Percentiles rank a stretch among this genome's conserved stretches.
Conservation (phyloP, 148 eudicot species). For the Spergularia marina region DNA sequence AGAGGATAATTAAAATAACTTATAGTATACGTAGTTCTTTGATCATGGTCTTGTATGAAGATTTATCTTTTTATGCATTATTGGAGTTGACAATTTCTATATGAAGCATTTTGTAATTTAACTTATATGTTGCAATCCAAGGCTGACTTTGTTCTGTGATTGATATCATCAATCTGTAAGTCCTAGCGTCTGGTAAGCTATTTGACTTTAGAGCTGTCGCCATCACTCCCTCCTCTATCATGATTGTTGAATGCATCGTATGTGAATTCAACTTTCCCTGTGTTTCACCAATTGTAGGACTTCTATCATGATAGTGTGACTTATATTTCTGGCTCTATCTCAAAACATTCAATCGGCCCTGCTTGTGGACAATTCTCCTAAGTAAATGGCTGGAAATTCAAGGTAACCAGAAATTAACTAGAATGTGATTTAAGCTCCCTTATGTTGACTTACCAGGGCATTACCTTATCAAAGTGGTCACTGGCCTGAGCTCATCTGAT, state of each 20-base stretch:
- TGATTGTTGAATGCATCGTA: neutral
- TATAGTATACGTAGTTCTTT: neutral
- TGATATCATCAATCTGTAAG: slow-evolving; percentile 5
- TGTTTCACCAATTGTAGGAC: neutral
- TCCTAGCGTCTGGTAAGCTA: slow-evolving; percentile 6
- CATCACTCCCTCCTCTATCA: slow-evolving; percentile 3
- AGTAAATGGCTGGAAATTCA: neutral
- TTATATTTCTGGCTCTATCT: neutral
- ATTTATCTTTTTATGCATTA: neutral
- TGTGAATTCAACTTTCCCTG: neutral
- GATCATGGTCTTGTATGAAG: neutral
- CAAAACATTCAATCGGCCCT: neutral
- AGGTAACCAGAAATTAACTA: neutral
- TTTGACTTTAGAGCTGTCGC: slow-evolving; percentile 9
- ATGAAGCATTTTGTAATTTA: neutral
- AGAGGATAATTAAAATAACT: neutral
- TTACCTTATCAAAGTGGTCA: neutral
- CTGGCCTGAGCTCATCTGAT: neutral
- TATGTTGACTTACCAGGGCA: neutral
- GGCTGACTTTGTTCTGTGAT: slow-evolving; percentile 11
- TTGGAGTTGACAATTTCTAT: slow-evolving; percentile 23
- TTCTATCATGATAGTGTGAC: neutral
- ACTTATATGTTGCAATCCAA: slow-evolving; percentile 6
- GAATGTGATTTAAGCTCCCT: neutral
- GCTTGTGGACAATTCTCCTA: neutral